Conservation (phyloP, 1,284 basidiomycete species). For the Trametes hirsuta region DNA sequence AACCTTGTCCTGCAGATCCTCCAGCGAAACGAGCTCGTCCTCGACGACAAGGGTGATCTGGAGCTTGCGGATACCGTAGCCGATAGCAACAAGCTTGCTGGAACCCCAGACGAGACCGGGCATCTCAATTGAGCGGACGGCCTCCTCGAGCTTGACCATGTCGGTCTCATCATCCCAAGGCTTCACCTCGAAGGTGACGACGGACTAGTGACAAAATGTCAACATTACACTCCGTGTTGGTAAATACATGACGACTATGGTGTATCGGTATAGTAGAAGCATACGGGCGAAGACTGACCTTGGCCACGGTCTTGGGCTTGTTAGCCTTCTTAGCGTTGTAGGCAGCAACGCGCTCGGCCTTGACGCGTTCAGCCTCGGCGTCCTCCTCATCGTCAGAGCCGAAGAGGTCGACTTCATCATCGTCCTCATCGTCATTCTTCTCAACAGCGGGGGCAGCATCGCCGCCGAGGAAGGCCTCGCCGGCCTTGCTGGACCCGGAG, state of each 20-base stretch:
- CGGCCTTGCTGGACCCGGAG: conserved; percentile 84
- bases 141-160: conserved; percentile 85
- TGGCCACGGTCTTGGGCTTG: conserved; percentile 89
- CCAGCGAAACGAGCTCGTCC: conserved; percentile 94
- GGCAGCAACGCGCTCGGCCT: conserved; percentile 92
- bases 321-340: conserved; percentile 94
- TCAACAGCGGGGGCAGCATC: conserved; percentile 50
- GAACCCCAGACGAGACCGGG: conserved; percentile 96
- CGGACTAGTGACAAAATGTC: conserved; percentile 58
- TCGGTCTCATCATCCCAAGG: conserved; percentile 99
- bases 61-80: conserved; percentile 91
- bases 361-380: conserved; percentile 92
- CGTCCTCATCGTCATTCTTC: conserved; percentile 87
- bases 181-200: conserved; percentile 97
- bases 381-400: conserved; percentile 92
- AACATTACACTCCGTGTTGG: conserved; percentile 23
- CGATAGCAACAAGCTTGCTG: conserved; percentile 91
- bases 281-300: conserved; percentile 55
- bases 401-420: conserved; percentile 94
- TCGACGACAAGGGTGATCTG: conserved; percentile 97
- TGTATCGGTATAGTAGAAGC: neutral
- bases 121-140: conserved; percentile 86
- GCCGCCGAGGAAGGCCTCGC: conserved; percentile 69
- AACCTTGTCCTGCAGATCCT: conserved; percentile 93
- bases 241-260: conserved; percentile 20